These are phyloP conservation scores for Hymenoscyphus fraxineus DNA, from an alignment of 2,329 filamentous ascomycete genomes.

Conservation along the genomic window DNA sequence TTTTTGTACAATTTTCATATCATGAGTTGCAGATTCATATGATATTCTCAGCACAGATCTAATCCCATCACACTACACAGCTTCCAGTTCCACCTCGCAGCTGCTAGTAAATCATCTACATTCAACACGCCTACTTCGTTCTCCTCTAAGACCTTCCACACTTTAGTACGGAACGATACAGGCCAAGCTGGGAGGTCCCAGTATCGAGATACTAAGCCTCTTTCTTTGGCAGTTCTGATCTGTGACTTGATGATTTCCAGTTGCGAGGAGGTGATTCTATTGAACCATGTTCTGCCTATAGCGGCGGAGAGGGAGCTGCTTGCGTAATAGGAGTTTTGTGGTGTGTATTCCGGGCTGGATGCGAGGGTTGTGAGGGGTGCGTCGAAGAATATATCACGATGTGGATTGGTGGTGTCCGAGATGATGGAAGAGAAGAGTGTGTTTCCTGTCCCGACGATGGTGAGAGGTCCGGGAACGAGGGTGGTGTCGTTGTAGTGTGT, in stretches of 20 bases:
- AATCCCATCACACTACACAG: conserved; percentile 14
- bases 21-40: background rate
- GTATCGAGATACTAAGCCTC: conserved; percentile 38
- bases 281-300: conserved; percentile 21
- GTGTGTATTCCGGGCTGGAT: conserved; percentile 21
- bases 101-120: conserved; percentile 41
- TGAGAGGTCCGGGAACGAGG: conserved; percentile 38
- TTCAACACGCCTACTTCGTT: conserved; percentile 40
- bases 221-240: conserved; percentile 32
- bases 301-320: conserved; percentile 18
- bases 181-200: conserved; percentile 43
- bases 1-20: background rate
- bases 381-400: conserved; percentile 46
- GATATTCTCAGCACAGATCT: background rate
- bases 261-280: conserved; percentile 18
- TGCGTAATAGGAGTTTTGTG: conserved; percentile 28
- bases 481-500: conserved; percentile 35
- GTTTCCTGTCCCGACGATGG: conserved; percentile 46
- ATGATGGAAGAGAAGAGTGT: conserved; percentile 42
- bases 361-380: conserved; percentile 37
- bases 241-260: conserved; percentile 20
- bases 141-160: conserved; percentile 39
- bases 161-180: conserved; percentile 35
- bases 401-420: conserved; percentile 31
- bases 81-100: conserved; percentile 23